Evolutionary conservation across 176 grass and related monocot genomes (phyloP).

Genomic region (Canna indica): DNA sequence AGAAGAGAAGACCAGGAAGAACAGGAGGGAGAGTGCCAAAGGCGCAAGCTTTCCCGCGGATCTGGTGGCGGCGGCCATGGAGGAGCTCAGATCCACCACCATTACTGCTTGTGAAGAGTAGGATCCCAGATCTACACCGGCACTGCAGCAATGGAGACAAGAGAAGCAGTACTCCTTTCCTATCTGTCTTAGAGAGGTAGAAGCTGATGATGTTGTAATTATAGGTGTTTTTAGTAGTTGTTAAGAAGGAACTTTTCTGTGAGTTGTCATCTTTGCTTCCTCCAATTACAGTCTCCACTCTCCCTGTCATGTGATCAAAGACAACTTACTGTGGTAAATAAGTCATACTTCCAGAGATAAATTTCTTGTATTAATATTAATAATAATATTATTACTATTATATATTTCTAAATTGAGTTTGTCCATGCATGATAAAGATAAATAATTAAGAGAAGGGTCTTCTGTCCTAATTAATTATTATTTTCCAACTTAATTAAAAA

Average conservation of each 20-base stretch:
- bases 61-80: neutral
- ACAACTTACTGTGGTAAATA: neutral
- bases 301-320: neutral
- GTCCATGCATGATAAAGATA: too few relatives aligned
- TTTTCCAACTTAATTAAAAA: too few relatives aligned
- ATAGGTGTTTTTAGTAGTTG: neutral
- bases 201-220: neutral
- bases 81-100: slow-evolving; percentile 1
- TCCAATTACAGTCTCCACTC: neutral
- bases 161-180: neutral
- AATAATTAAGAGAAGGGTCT: too few relatives aligned
- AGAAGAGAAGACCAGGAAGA: neutral
- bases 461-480: too few relatives aligned
- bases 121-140: neutral
- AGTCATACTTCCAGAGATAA: neutral
- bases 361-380: neutral
- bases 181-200: too few relatives aligned
- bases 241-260: too few relatives aligned
- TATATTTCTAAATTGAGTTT: too few relatives aligned
- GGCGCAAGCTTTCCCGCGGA: neutral
- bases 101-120: neutral
- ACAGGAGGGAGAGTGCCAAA: neutral
- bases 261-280: neutral
- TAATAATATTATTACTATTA: neutral
- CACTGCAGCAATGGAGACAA: neutral